A percentile compares a stretch with the other conserved stretches of the same genome.
phyloP scores from a whole-genome alignment of 169 alveolate species.

The Haemoproteus tartakovskyi region DNA sequence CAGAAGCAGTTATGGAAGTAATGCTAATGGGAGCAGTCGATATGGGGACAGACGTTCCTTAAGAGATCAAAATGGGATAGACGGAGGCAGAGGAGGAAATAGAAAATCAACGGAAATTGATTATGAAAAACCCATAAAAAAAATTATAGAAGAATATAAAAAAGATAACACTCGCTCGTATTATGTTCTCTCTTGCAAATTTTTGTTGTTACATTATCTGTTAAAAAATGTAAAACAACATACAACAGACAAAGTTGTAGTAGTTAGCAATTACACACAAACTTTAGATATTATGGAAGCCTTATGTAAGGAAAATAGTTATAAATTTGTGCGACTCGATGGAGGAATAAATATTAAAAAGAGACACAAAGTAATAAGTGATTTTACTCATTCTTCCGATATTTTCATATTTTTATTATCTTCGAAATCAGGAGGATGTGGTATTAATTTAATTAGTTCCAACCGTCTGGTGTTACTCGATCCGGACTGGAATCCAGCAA shows the following conservation, averaged over 20 bases:
- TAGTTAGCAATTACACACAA: slow-evolving; percentile 89
- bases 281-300: slow-evolving; percentile 88
- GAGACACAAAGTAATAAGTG: slow-evolving; percentile 88
- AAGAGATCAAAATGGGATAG: not conserved
- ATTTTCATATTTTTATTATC: slow-evolving; percentile 84
- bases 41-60: not conserved
- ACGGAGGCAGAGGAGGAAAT: not conserved
- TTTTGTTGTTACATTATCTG: slow-evolving; percentile 69
- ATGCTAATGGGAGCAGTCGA: not conserved
- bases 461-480: slow-evolving; percentile 98
- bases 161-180: slow-evolving; percentile 12
- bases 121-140: slow-evolving; percentile 42
- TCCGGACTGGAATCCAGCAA: slow-evolving; percentile 99
- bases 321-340: slow-evolving; percentile 89
- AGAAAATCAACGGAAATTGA: slow-evolving; percentile 25
- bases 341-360: slow-evolving; percentile 88
- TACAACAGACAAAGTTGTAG: slow-evolving; percentile 86
- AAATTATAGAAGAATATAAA: slow-evolving; percentile 29
- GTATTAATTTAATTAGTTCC: slow-evolving; percentile 96
- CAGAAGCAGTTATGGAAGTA: not conserved
- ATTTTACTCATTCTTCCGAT: slow-evolving; percentile 82
- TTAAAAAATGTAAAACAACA: slow-evolving; percentile 75
- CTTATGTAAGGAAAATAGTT: slow-evolving; percentile 86
- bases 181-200: slow-evolving; percentile 68
- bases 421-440: slow-evolving; percentile 96